Evolutionary conservation across 805 yeast species (phyloP).

Genomic region (Teunomyces cretensis): DNA sequence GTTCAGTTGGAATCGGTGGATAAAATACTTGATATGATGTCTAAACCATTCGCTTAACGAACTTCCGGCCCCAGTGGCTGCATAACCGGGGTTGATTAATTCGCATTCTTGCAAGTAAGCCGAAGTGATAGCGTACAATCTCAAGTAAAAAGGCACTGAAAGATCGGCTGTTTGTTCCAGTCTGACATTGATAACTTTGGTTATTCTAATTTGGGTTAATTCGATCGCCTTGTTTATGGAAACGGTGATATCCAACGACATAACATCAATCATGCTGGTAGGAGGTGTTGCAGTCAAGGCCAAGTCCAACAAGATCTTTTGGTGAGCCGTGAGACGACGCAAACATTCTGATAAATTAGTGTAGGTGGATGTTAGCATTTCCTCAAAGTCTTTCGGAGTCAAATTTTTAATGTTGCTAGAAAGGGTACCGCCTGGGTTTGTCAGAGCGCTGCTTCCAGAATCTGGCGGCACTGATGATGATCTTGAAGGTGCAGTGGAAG

Average conservation of each 20-base stretch:
- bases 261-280: constrained; percentile 35
- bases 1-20: constrained; percentile 53
- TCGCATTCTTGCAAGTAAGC: constrained; percentile 83
- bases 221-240: constrained; percentile 69
- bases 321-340: constrained; percentile 72
- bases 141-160: constrained; percentile 59
- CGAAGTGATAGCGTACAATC: constrained; percentile 63
- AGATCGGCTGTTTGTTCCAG: constrained; percentile 64
- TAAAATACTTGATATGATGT: constrained; percentile 63
- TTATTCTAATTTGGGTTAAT: constrained; percentile 70
- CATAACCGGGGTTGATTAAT: constrained; percentile 66
- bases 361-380: constrained; percentile 61
- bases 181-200: constrained; percentile 75
- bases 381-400: constrained; percentile 73
- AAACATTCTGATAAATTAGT: constrained; percentile 69
- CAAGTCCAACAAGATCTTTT: constrained; percentile 72
- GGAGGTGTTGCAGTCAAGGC: constrained; percentile 44
- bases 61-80: constrained; percentile 49
- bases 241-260: constrained; percentile 64
- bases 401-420: constrained; percentile 56
- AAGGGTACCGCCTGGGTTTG: constrained; percentile 15
- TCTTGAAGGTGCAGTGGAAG: constrained; percentile 27
- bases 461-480: constrained; percentile 29
- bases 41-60: constrained; percentile 62
- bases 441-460: constrained; percentile 5